Evolutionary conservation across 495 filamentous ascomycete genomes (phyloP).

Genomic region (Hyphodiscus hymeniophilus): DNA sequence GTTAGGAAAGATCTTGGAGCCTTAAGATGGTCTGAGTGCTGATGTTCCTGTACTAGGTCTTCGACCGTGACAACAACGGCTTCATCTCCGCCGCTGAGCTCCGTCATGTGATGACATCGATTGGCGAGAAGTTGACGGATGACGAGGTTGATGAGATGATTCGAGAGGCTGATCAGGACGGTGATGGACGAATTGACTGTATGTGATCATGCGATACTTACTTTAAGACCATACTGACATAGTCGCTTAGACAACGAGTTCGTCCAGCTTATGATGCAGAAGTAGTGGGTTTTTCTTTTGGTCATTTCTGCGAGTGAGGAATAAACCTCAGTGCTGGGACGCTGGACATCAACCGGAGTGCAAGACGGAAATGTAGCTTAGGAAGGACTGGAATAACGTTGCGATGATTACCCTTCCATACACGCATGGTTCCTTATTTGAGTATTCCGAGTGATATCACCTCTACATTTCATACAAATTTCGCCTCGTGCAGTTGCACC

Average conservation of each 20-base stretch:
- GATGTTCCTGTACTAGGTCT: slow-evolving; percentile 55
- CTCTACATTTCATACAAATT: too few relatives aligned
- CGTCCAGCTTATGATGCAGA: slow-evolving; percentile 99
- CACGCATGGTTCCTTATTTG: background rate
- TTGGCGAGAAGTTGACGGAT: slow-evolving; percentile 98
- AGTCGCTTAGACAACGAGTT: slow-evolving; percentile 91
- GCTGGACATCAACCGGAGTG: slow-evolving; percentile 1
- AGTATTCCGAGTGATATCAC: background rate
- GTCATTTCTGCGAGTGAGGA: background rate
- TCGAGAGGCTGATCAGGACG: slow-evolving; percentile 97
- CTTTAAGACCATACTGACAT: background rate
- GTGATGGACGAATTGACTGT: slow-evolving; percentile 95
- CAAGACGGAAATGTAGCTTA: background rate
- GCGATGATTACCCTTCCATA: slow-evolving; percentile 19
- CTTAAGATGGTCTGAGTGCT: background rate
- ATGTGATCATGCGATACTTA: too few relatives aligned
- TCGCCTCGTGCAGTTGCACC: too few relatives aligned
- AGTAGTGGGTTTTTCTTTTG: slow-evolving; percentile 49
- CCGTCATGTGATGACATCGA: slow-evolving; percentile 98
- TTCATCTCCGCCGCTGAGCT: slow-evolving; percentile 98
- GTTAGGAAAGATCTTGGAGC: slow-evolving; percentile 17
- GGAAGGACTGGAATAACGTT: slow-evolving; percentile 10
- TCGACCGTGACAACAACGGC: slow-evolving; percentile 98
- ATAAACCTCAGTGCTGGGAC: background rate
- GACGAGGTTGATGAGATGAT: slow-evolving; percentile 99